These are phyloP conservation scores for Biscutella laevigata DNA, from an alignment of 441 rosid species.

Conservation along the genomic window DNA sequence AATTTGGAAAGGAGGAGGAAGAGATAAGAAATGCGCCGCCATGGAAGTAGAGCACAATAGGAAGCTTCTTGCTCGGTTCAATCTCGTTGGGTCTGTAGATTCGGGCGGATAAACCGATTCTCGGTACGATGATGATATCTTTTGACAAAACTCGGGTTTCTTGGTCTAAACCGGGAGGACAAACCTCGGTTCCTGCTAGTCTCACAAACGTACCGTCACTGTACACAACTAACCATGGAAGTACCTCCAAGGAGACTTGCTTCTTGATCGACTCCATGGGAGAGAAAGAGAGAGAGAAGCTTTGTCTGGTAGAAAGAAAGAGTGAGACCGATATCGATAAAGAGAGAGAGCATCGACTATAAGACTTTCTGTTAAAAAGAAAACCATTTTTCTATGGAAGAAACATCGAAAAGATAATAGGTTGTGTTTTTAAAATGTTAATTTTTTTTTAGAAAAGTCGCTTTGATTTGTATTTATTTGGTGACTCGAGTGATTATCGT, in stretches of 20 bases:
- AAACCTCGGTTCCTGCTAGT: slow-evolving; percentile 41
- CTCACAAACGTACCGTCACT: slow-evolving; percentile 52
- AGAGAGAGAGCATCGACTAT: no score
- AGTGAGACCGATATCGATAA: no score
- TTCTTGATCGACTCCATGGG: slow-evolving; percentile 30
- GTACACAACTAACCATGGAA: slow-evolving; percentile 53
- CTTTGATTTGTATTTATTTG: no score
- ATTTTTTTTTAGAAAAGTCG: no score
- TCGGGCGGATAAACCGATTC: slow-evolving; percentile 42
- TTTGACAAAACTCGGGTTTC: slow-evolving; percentile 49
- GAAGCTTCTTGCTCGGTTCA: slow-evolving; percentile 34
- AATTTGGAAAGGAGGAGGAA: slow-evolving; percentile 42
- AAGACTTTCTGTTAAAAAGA: no score
- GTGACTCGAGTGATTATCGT: no score
- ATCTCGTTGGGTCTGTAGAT: slow-evolving; percentile 40
- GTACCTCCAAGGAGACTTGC: slow-evolving; percentile 40
- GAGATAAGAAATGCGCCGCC: slow-evolving; percentile 69
- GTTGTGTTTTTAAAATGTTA: no score
- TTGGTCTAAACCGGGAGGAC: slow-evolving; percentile 48
- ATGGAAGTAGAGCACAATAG: slow-evolving; percentile 60
- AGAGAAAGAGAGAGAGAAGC: background rate
- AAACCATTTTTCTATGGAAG: no score
- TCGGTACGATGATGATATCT: slow-evolving; percentile 41
- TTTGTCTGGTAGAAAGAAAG: no score
- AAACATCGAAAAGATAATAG: no score